These are phyloP conservation scores for Anethum foeniculum DNA, from an alignment of 140 eudicot genomes.

Conservation along the genomic window DNA sequence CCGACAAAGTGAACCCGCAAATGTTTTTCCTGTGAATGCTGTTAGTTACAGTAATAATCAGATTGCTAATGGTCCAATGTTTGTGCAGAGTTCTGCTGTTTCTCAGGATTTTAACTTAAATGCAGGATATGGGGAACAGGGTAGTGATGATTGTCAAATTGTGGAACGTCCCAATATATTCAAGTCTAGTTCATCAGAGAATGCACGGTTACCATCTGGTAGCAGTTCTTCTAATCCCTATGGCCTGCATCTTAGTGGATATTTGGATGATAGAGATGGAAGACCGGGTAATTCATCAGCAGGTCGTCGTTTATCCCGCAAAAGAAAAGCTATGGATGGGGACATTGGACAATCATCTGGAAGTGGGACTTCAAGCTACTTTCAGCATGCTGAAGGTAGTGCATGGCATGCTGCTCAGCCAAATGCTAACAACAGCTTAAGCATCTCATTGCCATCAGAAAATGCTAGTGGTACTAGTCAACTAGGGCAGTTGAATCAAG, in stretches of 20 bases:
- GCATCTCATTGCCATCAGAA: slow-evolving; percentile 26
- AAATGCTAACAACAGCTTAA: slow-evolving; percentile 16
- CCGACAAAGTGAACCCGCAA: slow-evolving; percentile 26
- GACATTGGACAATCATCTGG: slow-evolving; percentile 65
- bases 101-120: slow-evolving; percentile 36
- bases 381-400: slow-evolving; percentile 31
- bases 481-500: slow-evolving; percentile 35
- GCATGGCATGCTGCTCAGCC: slow-evolving; percentile 35
- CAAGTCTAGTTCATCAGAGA: slow-evolving; percentile 27
- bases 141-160: slow-evolving; percentile 31
- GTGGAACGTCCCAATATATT: slow-evolving; percentile 27
- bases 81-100: slow-evolving; percentile 34
- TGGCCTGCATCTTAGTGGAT: slow-evolving; percentile 26
- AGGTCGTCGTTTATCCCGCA: slow-evolving; percentile 47
- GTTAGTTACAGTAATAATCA: slow-evolving; percentile 24
- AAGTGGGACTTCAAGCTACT: slow-evolving; percentile 36
- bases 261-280: slow-evolving; percentile 21
- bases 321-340: slow-evolving; percentile 68
- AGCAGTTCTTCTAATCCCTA: slow-evolving; percentile 45
- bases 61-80: slow-evolving; percentile 21
- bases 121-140: slow-evolving; percentile 28
- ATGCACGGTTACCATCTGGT: slow-evolving; percentile 18
- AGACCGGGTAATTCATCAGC: slow-evolving; percentile 32
- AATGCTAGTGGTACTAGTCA: slow-evolving; percentile 12
- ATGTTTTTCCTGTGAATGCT: slow-evolving; percentile 35